A percentile compares a stretch with the other conserved stretches of the same genome.
phyloP scores from a whole-genome alignment of 192 early-diverging fungal genomes.

The Lobosporangium transversale region DNA sequence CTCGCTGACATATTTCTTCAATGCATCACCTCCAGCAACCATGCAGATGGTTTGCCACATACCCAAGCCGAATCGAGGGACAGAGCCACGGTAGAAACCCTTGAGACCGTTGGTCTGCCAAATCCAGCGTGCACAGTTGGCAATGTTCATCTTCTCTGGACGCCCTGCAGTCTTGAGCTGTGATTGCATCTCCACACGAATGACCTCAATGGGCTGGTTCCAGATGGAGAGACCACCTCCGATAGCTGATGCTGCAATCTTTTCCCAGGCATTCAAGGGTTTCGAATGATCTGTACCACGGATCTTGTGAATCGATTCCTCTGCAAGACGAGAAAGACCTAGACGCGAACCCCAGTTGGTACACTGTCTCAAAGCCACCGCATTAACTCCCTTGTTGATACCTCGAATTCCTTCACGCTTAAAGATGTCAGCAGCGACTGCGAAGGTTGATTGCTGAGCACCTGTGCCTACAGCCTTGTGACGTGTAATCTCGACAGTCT shows the following conservation, averaged over 20 bases:
- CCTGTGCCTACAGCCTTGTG: conserved; percentile 78
- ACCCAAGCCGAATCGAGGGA: conserved; percentile 81
- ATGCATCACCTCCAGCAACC: conserved; percentile 71
- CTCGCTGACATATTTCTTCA: conserved; percentile 53
- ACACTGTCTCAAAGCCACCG: conserved; percentile 96
- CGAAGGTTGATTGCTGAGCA: conserved; percentile 77
- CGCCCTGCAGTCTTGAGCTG: conserved; percentile 88
- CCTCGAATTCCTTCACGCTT: conserved; percentile 93
- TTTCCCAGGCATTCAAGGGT: conserved; percentile 63
- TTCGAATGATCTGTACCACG: conserved; percentile 56
- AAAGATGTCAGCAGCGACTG: conserved; percentile 91
- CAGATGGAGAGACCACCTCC: conserved; percentile 95
- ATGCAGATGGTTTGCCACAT: conserved; percentile 93
- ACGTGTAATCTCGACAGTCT: conserved; percentile 98
- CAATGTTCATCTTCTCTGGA: conserved; percentile 93
- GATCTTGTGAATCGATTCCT: conserved; percentile 72
- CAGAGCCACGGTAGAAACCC: conserved; percentile 93
- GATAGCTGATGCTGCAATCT: conserved; percentile 81
- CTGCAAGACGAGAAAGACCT: conserved; percentile 81
- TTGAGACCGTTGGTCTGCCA: conserved; percentile 89
- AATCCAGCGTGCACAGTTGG: conserved; percentile 85
- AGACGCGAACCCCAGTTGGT: conserved; percentile 99
- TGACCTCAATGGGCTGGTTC: conserved; percentile 99
- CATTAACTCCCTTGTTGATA: conserved; percentile 98
- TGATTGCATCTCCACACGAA: conserved; percentile 98